These are phyloP conservation scores for Capronia americana DNA, from an alignment of 2,329 filamentous ascomycete genomes.

Conservation along the genomic window DNA sequence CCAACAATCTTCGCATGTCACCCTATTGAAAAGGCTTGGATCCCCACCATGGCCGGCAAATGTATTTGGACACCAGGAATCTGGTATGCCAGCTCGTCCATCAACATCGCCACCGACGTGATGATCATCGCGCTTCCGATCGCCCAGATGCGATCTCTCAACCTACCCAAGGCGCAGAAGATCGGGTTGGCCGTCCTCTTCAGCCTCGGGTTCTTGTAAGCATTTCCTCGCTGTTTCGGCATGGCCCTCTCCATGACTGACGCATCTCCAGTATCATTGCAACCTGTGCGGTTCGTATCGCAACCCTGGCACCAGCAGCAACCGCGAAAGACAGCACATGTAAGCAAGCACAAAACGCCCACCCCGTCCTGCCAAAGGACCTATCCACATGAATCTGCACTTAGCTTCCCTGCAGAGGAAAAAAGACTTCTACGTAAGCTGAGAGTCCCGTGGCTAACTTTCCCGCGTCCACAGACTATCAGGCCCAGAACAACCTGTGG, in stretches of 20 bases:
- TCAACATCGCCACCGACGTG: conserved; percentile 21
- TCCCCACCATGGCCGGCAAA: conserved; percentile 9
- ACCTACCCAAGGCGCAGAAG: conserved; percentile 18
- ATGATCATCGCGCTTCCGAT: conserved; percentile 16
- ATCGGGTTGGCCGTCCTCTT: conserved; percentile 14
- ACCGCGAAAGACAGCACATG: conserved; percentile 17
- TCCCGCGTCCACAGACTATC: conserved; percentile 3
- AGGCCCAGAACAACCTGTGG: conserved; percentile 22
- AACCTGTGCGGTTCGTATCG: conserved; percentile 13
- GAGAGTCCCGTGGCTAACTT: not conserved
- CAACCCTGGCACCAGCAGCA: conserved; percentile 14
- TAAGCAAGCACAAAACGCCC: not conserved
- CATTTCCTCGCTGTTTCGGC: not conserved
- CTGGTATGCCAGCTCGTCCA: conserved; percentile 21
- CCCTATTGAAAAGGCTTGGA: conserved; percentile 21
- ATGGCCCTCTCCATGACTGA: not conserved
- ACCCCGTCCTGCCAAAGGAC: not conserved
- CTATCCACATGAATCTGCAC: not conserved
- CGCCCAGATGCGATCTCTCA: conserved; percentile 11
- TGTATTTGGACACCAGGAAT: conserved; percentile 20
- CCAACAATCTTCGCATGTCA: conserved; percentile 20
- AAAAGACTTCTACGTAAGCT: not conserved
- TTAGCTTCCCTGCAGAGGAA: not conserved
- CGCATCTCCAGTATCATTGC: conserved; percentile 13
- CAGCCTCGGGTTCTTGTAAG: conserved; percentile 20